Base-by-base conservation (phyloP, 1,284 basidiomycete genomes). In the Leccinum solheimii region DNA sequence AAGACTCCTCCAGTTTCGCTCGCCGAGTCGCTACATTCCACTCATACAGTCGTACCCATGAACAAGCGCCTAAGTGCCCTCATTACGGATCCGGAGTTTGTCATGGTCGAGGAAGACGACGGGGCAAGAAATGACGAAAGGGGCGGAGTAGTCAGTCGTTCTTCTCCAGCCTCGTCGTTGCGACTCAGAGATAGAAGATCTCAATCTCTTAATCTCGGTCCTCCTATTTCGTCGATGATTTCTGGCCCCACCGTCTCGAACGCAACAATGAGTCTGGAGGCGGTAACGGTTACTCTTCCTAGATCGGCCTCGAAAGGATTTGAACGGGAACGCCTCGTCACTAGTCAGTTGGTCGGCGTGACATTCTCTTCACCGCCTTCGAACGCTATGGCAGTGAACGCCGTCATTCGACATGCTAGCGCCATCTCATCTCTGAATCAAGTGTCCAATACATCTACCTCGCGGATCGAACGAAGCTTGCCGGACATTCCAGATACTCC, bases 11-110 rank as follows among this genome's bases (percentile, higher is more conserved):
- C 90, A 5, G 87, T 88, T 27, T 91, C 89, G 8, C 83, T 87
- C 74, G 88, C 87, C 6, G 88, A 90, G 62, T 89, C 87, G 1
- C 76, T 90, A 59, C 87, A 88, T 57, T 90, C 88, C 8, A 86
- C 80, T 11, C 81, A 86, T 68, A 91, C 89, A 21, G 77, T 91
- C 58, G 83, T 88, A 5, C 80, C 86, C 10, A 76, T 79, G 26
- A 84, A 81, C 71, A 86, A 83, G 71, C 82, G 90, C 26, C 74
- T 87, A 53, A 91, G 90, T 70, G 84, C 87, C 5, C 77, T 90
- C 40, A 77, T 89, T 55, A 82, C 81, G 5, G 88, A 90, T 66
- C 80, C 83, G 21, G 86, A 88, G 62, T 87, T 86, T 70, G 76
- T 74, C 40, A 79, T 80, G 73, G 75, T 79, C 6, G 81, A 81